phyloP scores from a whole-genome alignment of 805 yeast genomes.

The Yarrowia sp. region DNA sequence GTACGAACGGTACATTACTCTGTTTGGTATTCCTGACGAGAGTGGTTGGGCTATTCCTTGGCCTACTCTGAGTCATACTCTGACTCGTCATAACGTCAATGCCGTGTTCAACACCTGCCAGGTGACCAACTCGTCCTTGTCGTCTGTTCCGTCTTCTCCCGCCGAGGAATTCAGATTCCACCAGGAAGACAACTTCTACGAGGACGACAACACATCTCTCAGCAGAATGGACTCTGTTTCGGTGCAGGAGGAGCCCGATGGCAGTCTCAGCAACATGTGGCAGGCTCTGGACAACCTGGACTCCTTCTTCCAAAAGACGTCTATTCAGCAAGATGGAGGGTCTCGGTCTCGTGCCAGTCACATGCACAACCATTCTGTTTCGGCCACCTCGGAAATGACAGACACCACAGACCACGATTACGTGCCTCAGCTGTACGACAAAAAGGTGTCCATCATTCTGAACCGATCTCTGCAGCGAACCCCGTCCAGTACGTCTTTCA shows the following conservation, averaged over 20 bases:
- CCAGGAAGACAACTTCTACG: slow-evolving; percentile 55
- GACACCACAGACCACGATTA: slow-evolving; percentile 56
- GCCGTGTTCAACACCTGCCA: slow-evolving; percentile 89
- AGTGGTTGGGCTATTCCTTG: slow-evolving; percentile 97
- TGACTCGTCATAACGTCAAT: slow-evolving; percentile 88
- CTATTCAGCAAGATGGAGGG: slow-evolving; percentile 16
- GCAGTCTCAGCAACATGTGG: slow-evolving; percentile 84
- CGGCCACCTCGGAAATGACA: slow-evolving; percentile 60
- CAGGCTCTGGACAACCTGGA: slow-evolving; percentile 87
- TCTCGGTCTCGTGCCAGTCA: slow-evolving; percentile 24
- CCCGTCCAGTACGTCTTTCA: slow-evolving; percentile 73
- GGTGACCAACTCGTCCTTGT: slow-evolving; percentile 31
- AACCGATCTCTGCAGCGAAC: slow-evolving; percentile 70
- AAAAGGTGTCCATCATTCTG: slow-evolving; percentile 70
- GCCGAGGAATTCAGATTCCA: slow-evolving; percentile 46
- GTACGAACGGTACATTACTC: slow-evolving; percentile 78
- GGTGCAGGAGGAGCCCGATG: slow-evolving; percentile 51
- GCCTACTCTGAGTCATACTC: slow-evolving; percentile 87
- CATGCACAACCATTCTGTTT: slow-evolving; percentile 43
- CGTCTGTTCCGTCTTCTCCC: slow-evolving; percentile 8
- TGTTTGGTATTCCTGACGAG: slow-evolving; percentile 92
- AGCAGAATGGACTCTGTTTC: slow-evolving; percentile 46
- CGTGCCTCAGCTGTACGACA: slow-evolving; percentile 75
- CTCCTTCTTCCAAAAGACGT: slow-evolving; percentile 74
- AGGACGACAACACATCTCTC: slow-evolving; percentile 32